phyloP scores from a whole-genome alignment of 2,329 filamentous ascomycete genomes.

The Clonostachys rosea region DNA sequence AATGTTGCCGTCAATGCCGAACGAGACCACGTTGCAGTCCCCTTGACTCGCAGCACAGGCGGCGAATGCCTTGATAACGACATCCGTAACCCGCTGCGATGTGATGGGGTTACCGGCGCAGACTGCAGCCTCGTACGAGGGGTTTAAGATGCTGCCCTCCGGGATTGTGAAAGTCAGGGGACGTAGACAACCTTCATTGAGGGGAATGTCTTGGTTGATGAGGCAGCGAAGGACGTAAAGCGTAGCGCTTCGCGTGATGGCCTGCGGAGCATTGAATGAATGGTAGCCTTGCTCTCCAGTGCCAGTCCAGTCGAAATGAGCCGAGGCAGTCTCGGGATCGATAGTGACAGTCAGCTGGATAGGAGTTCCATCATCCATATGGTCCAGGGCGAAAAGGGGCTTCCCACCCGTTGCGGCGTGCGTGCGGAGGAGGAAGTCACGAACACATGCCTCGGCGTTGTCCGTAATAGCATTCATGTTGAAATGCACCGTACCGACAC shows the following conservation, averaged over 20 bases:
- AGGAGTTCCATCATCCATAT: constrained; percentile 68
- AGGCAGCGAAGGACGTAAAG: constrained; percentile 23
- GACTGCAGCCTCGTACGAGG: constrained; percentile 46
- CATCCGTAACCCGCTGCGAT: constrained; percentile 44
- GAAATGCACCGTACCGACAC: constrained; percentile 70
- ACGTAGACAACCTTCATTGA: constrained; percentile 43
- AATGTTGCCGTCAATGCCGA: constrained; percentile 56
- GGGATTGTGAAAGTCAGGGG: constrained; percentile 54
- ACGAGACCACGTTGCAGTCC: constrained; percentile 78
- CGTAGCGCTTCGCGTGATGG: constrained; percentile 9
- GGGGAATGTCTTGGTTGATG: constrained; percentile 22
- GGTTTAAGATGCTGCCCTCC: constrained; percentile 66
- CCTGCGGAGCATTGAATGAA: constrained; percentile 15
- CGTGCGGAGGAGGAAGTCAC: constrained; percentile 2
- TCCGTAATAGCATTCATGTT: constrained; percentile 34
- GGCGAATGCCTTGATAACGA: constrained; percentile 70
- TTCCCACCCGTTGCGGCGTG: constrained; percentile 1
- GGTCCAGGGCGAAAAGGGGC: constrained; percentile 3
- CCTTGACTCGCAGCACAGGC: constrained; percentile 73
- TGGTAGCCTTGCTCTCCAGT: constrained; percentile 16
- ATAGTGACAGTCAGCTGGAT: constrained; percentile 74
- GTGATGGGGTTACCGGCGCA: constrained; percentile 22
- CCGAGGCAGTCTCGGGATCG: constrained; percentile 67
- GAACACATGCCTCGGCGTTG: constrained; percentile 25
- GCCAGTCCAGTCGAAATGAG: constrained; percentile 51